Evolutionary conservation across 306 rosid species (phyloP).

Genomic region (Quercus robur): DNA sequence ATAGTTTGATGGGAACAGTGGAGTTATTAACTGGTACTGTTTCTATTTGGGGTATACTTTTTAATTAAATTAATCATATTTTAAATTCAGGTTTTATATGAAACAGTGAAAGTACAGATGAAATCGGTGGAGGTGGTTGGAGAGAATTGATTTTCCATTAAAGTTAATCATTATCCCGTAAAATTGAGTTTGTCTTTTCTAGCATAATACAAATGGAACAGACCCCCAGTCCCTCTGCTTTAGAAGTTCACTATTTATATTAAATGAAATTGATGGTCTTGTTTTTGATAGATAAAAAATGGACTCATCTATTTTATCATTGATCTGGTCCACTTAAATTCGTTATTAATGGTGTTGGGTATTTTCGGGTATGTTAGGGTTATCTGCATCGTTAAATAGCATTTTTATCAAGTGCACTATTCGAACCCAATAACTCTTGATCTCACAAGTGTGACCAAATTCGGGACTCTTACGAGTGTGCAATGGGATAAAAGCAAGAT

Average conservation of each 20-base stretch:
- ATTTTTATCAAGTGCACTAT: too few relatives aligned
- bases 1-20: too few relatives aligned
- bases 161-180: background rate
- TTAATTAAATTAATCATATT: too few relatives aligned
- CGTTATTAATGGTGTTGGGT: fast-evolving
- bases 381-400: fast-evolving
- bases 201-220: background rate
- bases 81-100: too few relatives aligned
- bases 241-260: background rate
- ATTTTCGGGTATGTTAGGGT: fast-evolving
- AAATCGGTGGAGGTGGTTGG: background rate
- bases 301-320: too few relatives aligned
- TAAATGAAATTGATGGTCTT: background rate
- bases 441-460: too few relatives aligned
- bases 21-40: too few relatives aligned
- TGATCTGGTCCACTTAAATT: fast-evolving
- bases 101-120: background rate
- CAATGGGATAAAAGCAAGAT: too few relatives aligned
- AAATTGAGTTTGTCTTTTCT: background rate
- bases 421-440: fast-evolving
- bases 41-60: too few relatives aligned
- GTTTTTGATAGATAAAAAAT: too few relatives aligned
- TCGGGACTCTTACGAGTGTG: fast-evolving
- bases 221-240: background rate
- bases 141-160: background rate